Evolutionary conservation across 1,284 basidiomycete genomes (phyloP).

Genomic region (Coniferiporia sulphurascens): DNA sequence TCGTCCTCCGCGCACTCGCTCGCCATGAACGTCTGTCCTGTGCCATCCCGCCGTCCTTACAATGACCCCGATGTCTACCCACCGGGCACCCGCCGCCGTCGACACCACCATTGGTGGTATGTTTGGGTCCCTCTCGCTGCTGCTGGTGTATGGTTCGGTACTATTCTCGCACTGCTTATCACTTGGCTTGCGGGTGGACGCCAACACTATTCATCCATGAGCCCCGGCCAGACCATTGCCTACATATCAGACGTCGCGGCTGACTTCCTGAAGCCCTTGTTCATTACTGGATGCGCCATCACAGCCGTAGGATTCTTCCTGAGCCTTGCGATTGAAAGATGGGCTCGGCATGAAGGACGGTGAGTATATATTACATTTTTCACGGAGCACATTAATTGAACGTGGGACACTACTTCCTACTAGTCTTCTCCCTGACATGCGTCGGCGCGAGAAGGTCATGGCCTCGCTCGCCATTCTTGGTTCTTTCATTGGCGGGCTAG

Average conservation of each 20-base stretch:
- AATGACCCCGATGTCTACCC: background rate
- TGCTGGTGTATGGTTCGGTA: constrained; percentile 60
- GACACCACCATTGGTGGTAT: constrained; percentile 29
- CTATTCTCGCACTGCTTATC: constrained; percentile 60
- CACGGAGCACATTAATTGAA: background rate
- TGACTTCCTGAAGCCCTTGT: constrained; percentile 64
- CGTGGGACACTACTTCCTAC: background rate
- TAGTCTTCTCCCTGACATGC: constrained; percentile 56
- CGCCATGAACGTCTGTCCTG: background rate
- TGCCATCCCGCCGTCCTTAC: background rate
- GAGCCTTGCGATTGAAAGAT: constrained; percentile 53
- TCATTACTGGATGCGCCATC: constrained; percentile 55
- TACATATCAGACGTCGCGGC: constrained; percentile 76
- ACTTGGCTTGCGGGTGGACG: constrained; percentile 52
- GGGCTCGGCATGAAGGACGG: constrained; percentile 59
- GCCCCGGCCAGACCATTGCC: constrained; percentile 47
- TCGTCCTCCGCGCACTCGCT: too few relatives aligned
- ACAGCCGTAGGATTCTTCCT: constrained; percentile 59
- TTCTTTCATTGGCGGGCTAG: constrained; percentile 49
- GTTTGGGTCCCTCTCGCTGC: constrained; percentile 58
- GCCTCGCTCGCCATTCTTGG: constrained; percentile 53
- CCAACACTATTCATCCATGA: constrained; percentile 42
- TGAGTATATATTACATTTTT: constrained; percentile 23
- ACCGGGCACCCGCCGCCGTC: background rate
- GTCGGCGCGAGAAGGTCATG: constrained; percentile 49